Percentiles rank a stretch among this genome's conserved stretches.
Evolutionary conservation across 441 rosid genomes (phyloP).

Genomic region (Biscutella auriculata): DNA sequence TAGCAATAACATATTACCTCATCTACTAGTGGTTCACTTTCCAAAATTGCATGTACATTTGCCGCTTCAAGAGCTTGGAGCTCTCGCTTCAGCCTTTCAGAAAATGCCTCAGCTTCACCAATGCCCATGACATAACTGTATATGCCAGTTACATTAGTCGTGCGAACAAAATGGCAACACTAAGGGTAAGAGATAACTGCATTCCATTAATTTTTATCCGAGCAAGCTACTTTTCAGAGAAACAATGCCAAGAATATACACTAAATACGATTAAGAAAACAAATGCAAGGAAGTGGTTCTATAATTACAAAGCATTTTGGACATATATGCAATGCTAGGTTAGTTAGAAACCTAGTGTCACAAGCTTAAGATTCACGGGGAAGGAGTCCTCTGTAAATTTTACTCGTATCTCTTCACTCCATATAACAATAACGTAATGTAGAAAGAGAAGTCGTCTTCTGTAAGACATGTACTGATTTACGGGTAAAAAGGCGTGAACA

Average conservation of each 20-base stretch:
- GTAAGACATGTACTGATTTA: slow-evolving; percentile 1
- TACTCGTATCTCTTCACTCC: slow-evolving; percentile 2
- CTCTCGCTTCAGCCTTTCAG: slow-evolving; percentile 97
- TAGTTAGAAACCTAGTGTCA: slow-evolving; percentile 1
- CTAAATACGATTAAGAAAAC: not conserved
- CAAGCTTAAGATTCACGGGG: not conserved
- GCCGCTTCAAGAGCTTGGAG: slow-evolving; percentile 98
- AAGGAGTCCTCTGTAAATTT: not conserved
- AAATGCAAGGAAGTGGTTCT: not conserved
- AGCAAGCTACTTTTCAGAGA: not conserved
- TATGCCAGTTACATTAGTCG: slow-evolving; percentile 2
- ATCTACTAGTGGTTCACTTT: slow-evolving; percentile 88
- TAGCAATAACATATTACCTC: slow-evolving; percentile 38
- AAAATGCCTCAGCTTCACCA: slow-evolving; percentile 98
- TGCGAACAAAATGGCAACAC: not conserved
- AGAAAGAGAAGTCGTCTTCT: not conserved
- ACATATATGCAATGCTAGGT: not conserved
- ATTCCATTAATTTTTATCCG: not conserved
- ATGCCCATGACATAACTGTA: slow-evolving; percentile 96
- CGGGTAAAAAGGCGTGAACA: not conserved
- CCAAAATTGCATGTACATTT: slow-evolving; percentile 96
- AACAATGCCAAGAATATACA: not conserved
- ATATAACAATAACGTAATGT: not conserved
- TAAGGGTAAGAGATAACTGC: not conserved
- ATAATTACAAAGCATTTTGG: not conserved